phyloP scores from a whole-genome alignment of 768 basidiomycete species.

The Agaricus blazei region DNA sequence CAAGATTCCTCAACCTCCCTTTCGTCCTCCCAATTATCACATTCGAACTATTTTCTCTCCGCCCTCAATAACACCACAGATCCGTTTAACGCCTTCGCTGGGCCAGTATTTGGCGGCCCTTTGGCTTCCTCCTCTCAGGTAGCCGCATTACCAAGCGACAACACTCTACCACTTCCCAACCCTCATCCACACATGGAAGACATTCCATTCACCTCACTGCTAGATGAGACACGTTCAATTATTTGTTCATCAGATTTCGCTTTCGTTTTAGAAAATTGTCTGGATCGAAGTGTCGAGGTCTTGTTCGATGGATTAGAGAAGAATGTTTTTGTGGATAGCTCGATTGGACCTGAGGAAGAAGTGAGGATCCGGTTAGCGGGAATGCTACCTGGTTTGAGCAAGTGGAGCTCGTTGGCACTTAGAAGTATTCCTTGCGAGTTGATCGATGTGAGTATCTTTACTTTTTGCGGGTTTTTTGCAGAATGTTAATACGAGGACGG shows the following conservation, averaged over 20 bases:
- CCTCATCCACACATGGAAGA: constrained; percentile 29
- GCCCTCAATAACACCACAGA: constrained; percentile 13
- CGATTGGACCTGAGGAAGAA: constrained; percentile 27
- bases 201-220: constrained; percentile 53
- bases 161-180: constrained; percentile 16
- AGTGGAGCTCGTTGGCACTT: constrained; percentile 71
- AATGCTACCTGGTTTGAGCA: constrained; percentile 72
- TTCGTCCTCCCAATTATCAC: constrained; percentile 24
- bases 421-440: constrained; percentile 73
- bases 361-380: constrained; percentile 67
- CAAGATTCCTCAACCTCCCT: constrained; percentile 20
- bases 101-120: neutral
- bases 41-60: constrained; percentile 23
- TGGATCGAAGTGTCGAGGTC: constrained; percentile 64
- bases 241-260: constrained; percentile 67
- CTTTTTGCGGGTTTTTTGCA: constrained; percentile 1
- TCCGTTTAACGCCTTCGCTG: constrained; percentile 8
- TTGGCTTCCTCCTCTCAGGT: neutral
- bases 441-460: constrained; percentile 61
- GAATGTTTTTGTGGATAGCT: constrained; percentile 47
- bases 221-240: constrained; percentile 63
- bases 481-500: neutral
- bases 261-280: constrained; percentile 62
- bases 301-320: constrained; percentile 60
- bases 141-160: neutral